phyloP scores from a whole-genome alignment of 768 basidiomycete genomes.

The Podaxis pistillaris region DNA sequence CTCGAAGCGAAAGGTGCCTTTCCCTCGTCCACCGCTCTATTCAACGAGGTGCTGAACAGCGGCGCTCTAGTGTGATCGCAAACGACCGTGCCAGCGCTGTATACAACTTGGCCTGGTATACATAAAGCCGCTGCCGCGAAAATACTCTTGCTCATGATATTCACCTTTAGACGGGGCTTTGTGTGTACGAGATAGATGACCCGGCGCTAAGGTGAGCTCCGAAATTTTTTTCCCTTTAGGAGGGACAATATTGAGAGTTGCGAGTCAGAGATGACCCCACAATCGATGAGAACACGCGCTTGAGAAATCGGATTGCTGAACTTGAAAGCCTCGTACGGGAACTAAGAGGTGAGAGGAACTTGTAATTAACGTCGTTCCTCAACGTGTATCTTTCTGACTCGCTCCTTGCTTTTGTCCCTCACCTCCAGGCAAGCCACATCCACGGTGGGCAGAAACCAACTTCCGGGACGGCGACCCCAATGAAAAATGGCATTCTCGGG shows the following conservation, averaged over 20 bases:
- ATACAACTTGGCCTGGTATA: slow-evolving; percentile 83
- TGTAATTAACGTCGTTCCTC: neutral
- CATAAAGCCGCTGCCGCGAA: slow-evolving; percentile 14
- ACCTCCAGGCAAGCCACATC: slow-evolving; percentile 75
- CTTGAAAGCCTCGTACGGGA: slow-evolving; percentile 91
- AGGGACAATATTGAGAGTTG: slow-evolving; percentile 1
- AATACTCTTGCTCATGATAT: slow-evolving; percentile 13
- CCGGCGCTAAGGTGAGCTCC: slow-evolving; percentile 65
- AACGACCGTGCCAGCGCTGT: slow-evolving; percentile 87
- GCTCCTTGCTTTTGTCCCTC: neutral
- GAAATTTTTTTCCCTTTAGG: neutral
- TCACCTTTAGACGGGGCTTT: slow-evolving; percentile 74
- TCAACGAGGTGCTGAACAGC: slow-evolving; percentile 17
- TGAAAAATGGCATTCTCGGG: slow-evolving; percentile 86
- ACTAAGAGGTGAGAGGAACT: slow-evolving; percentile 57
- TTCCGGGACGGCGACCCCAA: slow-evolving; percentile 79
- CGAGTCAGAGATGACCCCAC: slow-evolving; percentile 77
- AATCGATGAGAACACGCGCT: slow-evolving; percentile 81
- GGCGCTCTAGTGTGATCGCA: slow-evolving; percentile 74
- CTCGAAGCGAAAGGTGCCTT: slow-evolving; percentile 83
- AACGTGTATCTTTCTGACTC: neutral
- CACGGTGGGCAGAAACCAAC: slow-evolving; percentile 79
- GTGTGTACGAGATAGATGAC: slow-evolving; percentile 94
- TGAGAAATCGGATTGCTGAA: slow-evolving; percentile 87
- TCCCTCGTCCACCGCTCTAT: slow-evolving; percentile 12